phyloP scores from a whole-genome alignment of 2,329 filamentous ascomycete species.

The Rhinocladiella similis region DNA sequence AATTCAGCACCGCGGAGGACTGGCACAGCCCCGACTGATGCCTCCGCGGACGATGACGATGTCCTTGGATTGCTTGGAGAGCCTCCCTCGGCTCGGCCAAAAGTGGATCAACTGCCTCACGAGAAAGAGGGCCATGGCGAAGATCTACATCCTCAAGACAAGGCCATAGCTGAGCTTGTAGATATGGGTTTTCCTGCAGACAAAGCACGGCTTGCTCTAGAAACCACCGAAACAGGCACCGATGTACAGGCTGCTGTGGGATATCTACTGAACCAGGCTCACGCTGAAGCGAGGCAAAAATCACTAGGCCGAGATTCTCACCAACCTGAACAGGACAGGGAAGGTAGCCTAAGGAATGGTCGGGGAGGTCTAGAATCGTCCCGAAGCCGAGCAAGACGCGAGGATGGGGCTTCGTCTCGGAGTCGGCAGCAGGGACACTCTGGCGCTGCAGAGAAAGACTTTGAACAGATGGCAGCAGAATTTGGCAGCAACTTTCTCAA shows the following conservation, averaged over 20 bases:
- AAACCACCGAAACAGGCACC: conserved; percentile 73
- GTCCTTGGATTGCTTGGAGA: conserved; percentile 62
- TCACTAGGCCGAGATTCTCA: conserved; percentile 12
- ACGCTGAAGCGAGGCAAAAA: conserved; percentile 77
- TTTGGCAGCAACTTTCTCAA: conserved; percentile 85
- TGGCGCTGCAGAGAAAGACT: conserved; percentile 63
- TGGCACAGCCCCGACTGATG: conserved; percentile 53
- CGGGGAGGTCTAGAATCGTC: conserved; percentile 52
- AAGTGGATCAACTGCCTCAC: conserved; percentile 1
- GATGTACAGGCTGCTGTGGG: conserved; percentile 86
- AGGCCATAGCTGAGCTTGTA: conserved; percentile 81
- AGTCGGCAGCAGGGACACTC: conserved; percentile 38
- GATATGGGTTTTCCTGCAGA: conserved; percentile 93
- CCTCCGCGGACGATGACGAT: conserved; percentile 62
- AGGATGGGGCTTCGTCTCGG: conserved; percentile 6
- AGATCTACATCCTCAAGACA: conserved; percentile 62
- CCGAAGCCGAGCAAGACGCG: conserved; percentile 23
- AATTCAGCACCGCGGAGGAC: conserved; percentile 52
- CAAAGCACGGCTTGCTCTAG: conserved; percentile 76
- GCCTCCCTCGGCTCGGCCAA: conserved; percentile 50
- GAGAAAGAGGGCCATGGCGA: conserved; percentile 31
- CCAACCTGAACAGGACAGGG: conserved; percentile 17
- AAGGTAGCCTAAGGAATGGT: conserved; percentile 44
- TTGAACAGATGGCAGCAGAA: conserved; percentile 77
- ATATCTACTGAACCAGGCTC: conserved; percentile 87